Conservation (phyloP, 257 asterid species). For the Handroanthus guayacan region DNA sequence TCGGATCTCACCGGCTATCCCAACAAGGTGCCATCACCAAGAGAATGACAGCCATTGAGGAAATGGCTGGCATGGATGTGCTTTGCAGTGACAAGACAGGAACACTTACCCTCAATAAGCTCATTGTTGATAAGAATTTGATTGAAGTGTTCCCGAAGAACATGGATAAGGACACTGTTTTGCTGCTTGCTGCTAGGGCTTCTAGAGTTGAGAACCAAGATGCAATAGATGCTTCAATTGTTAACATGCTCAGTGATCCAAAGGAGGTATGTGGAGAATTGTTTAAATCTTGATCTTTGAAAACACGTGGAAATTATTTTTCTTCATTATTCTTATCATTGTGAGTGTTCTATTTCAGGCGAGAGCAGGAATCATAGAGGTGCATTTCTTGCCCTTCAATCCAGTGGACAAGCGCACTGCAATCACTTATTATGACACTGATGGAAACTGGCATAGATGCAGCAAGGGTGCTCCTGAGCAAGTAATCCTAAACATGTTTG, state of each 20-base stretch:
- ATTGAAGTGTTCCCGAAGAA: conserved; percentile 65
- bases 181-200: conserved; percentile 73
- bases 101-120: conserved; percentile 79
- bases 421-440: conserved; percentile 60
- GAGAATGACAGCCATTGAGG: conserved; percentile 91
- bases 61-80: conserved; percentile 93
- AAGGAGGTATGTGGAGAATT: conserved; percentile 55
- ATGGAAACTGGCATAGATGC: conserved; percentile 70
- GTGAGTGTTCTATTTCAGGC: conserved; percentile 44
- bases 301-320: too few relatives aligned
- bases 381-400: conserved; percentile 79
- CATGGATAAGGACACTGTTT: conserved; percentile 57
- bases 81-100: conserved; percentile 89
- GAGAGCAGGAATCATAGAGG: conserved; percentile 71
- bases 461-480: conserved; percentile 90
- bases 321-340: background rate
- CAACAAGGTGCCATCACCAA: conserved; percentile 89
- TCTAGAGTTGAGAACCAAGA: conserved; percentile 76
- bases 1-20: conserved; percentile 80
- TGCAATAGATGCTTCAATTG: conserved; percentile 75
- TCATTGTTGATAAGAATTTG: conserved; percentile 63
- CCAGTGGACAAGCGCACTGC: conserved; percentile 80
- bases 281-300: background rate
- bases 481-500: conserved; percentile 47
- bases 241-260: conserved; percentile 70